Evolutionary conservation across 768 basidiomycete species (phyloP).

Genomic region (Nidularia pulvinata): DNA sequence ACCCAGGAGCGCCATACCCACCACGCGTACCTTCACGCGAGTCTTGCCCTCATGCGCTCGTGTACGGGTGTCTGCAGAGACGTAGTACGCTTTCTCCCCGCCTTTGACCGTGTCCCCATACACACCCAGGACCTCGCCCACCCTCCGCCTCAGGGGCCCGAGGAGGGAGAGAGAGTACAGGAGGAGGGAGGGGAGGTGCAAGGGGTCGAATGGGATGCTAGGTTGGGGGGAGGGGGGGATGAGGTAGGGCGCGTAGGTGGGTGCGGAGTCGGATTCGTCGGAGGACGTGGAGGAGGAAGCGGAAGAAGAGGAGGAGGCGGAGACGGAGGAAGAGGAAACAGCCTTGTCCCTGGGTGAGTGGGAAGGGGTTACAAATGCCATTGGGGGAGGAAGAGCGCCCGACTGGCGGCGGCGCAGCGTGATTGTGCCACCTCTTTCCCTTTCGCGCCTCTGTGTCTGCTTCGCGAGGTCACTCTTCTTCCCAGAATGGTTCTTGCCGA

Average conservation of each 20-base stretch:
- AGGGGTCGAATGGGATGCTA: slow-evolving; percentile 48
- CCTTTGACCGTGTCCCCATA: slow-evolving; percentile 7
- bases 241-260: background rate
- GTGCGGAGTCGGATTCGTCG: background rate
- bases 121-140: slow-evolving; percentile 16
- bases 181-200: slow-evolving; percentile 66
- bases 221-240: background rate
- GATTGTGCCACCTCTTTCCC: slow-evolving; percentile 13
- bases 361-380: background rate
- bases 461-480: too few relatives aligned
- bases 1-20: slow-evolving; percentile 26
- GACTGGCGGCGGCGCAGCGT: slow-evolving; percentile 6
- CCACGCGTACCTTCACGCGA: background rate
- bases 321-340: slow-evolving; percentile 1
- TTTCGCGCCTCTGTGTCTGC: too few relatives aligned
- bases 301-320: background rate
- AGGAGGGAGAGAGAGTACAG: slow-evolving; percentile 62
- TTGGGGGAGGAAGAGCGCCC: background rate
- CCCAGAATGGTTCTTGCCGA: too few relatives aligned
- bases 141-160: slow-evolving; percentile 33
- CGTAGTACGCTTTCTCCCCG: too few relatives aligned
- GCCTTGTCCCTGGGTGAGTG: background rate
- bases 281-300: slow-evolving; percentile 1
- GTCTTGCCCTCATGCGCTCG: too few relatives aligned
- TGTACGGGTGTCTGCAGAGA: slow-evolving; percentile 13